Conservation (phyloP, 2,329 filamentous ascomycete genomes). For the Neonectria hederae region DNA sequence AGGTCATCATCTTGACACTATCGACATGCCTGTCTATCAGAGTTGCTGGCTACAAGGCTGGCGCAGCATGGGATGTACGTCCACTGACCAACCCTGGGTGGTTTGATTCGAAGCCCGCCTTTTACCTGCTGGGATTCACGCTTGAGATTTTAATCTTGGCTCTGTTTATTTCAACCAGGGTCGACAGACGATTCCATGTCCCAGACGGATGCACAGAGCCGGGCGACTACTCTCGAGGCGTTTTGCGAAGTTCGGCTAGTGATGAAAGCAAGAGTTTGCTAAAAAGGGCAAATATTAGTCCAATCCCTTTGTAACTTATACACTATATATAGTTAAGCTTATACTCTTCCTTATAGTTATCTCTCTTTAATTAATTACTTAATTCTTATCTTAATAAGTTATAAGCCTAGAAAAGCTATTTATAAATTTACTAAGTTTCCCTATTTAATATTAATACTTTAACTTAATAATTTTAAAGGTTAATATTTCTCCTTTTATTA, state of each 20-base stretch:
- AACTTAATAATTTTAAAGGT: too few species aligned
- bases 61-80: neutral
- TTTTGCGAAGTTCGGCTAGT: neutral
- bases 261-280: neutral
- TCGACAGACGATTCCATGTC: neutral
- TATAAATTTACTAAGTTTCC: too few species aligned
- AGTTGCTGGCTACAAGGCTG: neutral
- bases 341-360: too few species aligned
- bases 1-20: neutral
- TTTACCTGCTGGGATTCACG: neutral
- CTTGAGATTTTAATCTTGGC: neutral
- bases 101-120: neutral
- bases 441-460: too few species aligned
- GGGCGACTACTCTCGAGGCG: neutral
- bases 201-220: neutral
- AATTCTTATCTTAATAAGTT: too few species aligned
- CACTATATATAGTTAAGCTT: too few species aligned
- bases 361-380: too few species aligned
- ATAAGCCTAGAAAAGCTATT: too few species aligned
- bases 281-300: too few species aligned
- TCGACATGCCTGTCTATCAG: neutral
- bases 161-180: neutral
- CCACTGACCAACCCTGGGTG: neutral
- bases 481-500: too few species aligned
- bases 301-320: too few species aligned